A percentile compares a stretch with the other conserved stretches of the same genome.
These are phyloP conservation scores for Pseudogymnoascus sp. DNA, from an alignment of 2,329 filamentous ascomycete species.

Conservation along the genomic window DNA sequence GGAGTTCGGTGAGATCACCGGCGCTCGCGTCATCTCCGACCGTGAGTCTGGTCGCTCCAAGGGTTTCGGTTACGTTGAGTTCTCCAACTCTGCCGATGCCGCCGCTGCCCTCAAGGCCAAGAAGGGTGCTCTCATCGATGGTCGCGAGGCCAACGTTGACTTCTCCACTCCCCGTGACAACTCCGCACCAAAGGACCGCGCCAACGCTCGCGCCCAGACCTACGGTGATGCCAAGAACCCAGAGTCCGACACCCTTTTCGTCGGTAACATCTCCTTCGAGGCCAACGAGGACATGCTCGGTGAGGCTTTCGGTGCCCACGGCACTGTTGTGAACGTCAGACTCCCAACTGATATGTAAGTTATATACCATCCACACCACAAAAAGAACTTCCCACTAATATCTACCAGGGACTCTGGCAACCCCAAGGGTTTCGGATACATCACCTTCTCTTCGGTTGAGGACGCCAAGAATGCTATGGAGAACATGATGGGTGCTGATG, in stretches of 20 bases:
- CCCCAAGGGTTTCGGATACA: slow-evolving; percentile 67
- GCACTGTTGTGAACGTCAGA: slow-evolving; percentile 55
- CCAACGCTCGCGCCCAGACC: slow-evolving; percentile 40
- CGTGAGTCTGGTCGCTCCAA: slow-evolving; percentile 58
- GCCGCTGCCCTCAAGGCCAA: slow-evolving; percentile 55
- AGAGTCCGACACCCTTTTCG: slow-evolving; percentile 60
- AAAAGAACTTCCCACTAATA: slow-evolving; percentile 20
- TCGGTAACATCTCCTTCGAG: slow-evolving; percentile 64
- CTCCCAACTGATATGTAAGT: slow-evolving; percentile 56
- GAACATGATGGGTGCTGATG: slow-evolving; percentile 52
- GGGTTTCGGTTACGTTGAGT: slow-evolving; percentile 70
- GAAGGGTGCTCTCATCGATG: slow-evolving; percentile 56
- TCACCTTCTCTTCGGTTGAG: slow-evolving; percentile 58
- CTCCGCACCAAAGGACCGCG: slow-evolving; percentile 38
- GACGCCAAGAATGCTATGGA: slow-evolving; percentile 57
- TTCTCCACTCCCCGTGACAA: slow-evolving; percentile 54
- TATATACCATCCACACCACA: neutral
- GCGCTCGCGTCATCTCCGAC: slow-evolving; percentile 59
- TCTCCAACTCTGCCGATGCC: slow-evolving; percentile 49
- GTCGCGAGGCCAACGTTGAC: slow-evolving; percentile 61
- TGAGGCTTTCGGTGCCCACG: slow-evolving; percentile 55
- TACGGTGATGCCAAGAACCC: slow-evolving; percentile 58
- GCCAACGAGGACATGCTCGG: slow-evolving; percentile 55
- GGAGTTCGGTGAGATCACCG: slow-evolving; percentile 55
- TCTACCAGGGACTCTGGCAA: slow-evolving; percentile 47